Percentiles rank a stretch among this genome's conserved stretches.
Evolutionary conservation across 2,329 filamentous ascomycete genomes (phyloP).

Genomic region (Exophiala xenobiotica): DNA sequence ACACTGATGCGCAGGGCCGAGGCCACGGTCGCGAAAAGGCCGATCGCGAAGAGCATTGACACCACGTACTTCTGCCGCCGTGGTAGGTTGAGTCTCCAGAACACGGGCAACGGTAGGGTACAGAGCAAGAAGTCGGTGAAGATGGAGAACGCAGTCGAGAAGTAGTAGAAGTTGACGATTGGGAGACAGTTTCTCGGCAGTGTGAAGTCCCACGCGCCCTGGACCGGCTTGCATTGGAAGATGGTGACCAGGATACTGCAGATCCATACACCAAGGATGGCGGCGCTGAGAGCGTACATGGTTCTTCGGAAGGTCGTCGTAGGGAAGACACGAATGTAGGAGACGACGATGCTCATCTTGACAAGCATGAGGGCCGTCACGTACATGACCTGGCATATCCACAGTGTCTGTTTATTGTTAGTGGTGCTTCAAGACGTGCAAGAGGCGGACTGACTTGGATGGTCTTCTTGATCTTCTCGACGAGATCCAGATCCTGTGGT

Average conservation of each 20-base stretch:
- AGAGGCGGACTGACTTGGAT: slow-evolving; percentile 23
- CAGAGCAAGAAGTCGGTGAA: slow-evolving; percentile 59
- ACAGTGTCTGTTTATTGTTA: slow-evolving; percentile 38
- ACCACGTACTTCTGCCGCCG: slow-evolving; percentile 50
- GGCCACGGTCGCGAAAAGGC: slow-evolving; percentile 51
- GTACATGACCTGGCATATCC: slow-evolving; percentile 52
- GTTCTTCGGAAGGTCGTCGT: slow-evolving; percentile 21
- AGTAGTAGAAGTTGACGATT: slow-evolving; percentile 53
- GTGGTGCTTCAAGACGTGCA: neutral
- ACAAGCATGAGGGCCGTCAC: slow-evolving; percentile 41
- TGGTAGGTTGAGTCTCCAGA: slow-evolving; percentile 49
- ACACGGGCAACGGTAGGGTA: slow-evolving; percentile 51
- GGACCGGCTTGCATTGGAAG: slow-evolving; percentile 48
- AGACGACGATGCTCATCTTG: slow-evolving; percentile 37
- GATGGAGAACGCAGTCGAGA: slow-evolving; percentile 60
- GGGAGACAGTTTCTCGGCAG: slow-evolving; percentile 44
- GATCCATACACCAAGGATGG: slow-evolving; percentile 28
- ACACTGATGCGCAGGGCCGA: slow-evolving; percentile 50
- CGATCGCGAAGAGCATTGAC: slow-evolving; percentile 51
- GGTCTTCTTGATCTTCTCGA: slow-evolving; percentile 27
- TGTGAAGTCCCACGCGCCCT: slow-evolving; percentile 41
- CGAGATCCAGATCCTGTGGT: slow-evolving; percentile 23
- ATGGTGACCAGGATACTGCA: slow-evolving; percentile 45
- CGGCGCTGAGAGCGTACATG: slow-evolving; percentile 25
- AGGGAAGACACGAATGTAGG: slow-evolving; percentile 38